Base-by-base conservation (phyloP, 1,284 basidiomycete species). In the Mycosarcoma mackinlayi region DNA sequence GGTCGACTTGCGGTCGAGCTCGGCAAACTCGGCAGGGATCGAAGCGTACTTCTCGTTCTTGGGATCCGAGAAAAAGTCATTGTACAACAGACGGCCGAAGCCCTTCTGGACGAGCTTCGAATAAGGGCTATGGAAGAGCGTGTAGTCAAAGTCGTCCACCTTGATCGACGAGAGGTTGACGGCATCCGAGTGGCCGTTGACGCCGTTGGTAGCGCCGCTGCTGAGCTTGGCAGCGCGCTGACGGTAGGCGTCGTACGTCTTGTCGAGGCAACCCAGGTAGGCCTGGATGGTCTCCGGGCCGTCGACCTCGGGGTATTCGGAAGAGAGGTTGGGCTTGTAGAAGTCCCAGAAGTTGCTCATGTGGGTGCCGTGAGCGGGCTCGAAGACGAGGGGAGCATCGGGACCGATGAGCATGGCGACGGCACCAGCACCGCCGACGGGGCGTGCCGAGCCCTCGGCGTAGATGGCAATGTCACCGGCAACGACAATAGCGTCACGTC, bases 71-170 rank as follows among this genome's bases (percentile, higher is more conserved):
- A 93, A 86, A 87, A 92, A 99, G 86, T 98, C 95, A 83, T 94
- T 93, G 87, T 89, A 95, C 76, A 91, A 82, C 84, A 98, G 85
- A 64, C 95, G 92, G n/a, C 91, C 94, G 84, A 94, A 90, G 40
- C 92, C 94, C 86, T 98, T 98, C 84, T 96, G 92, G 45, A 96
- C 94, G 83, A 97, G 92, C 86, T 98, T 98, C 85, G 94, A 93
- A 85, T 98, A 98, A 1, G 95, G 95, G 56, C 50, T 73, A 72
- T 88, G 87, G 88, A 95, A 92, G 81, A 94, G 89, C 68, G 91
- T 88, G 83, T 92, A 95, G 86, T 96, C 93, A 82, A 94, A 88
- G 80, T 90, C 88, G 63, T 89, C 88, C 38, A 94, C 87, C 38
- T 90, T 90, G 85, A 91, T 60, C 41, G 74, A 54, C 27, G 77